phyloP scores from a whole-genome alignment of 2,329 filamentous ascomycete genomes.

The Cordyceps fumosorosea region DNA sequence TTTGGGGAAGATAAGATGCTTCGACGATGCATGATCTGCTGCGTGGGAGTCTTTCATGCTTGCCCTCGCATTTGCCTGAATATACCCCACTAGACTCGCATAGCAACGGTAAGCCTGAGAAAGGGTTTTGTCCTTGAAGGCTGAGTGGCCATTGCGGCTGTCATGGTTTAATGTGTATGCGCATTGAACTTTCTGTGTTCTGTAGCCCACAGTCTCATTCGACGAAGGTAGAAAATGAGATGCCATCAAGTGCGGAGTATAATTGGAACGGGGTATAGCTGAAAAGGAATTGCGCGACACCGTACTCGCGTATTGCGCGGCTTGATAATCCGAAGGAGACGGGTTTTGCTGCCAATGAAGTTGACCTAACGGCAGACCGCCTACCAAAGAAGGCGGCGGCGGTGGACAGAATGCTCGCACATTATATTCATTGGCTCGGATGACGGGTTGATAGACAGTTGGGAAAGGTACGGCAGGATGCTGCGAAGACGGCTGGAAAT shows the following conservation, averaged over 20 bases:
- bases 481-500: not conserved
- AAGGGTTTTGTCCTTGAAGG: constrained; percentile 62
- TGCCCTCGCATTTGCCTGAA: constrained; percentile 53
- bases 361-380: constrained; percentile 26
- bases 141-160: constrained; percentile 17
- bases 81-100: constrained; percentile 59
- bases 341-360: constrained; percentile 17
- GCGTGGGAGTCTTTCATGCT: constrained; percentile 30
- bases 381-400: constrained; percentile 26
- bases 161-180: not conserved
- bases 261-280: not conserved
- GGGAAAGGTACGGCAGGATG: not conserved
- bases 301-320: not conserved
- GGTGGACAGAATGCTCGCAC: constrained; percentile 33
- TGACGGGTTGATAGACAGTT: constrained; percentile 24
- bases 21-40: constrained; percentile 34
- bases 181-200: not conserved
- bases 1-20: constrained; percentile 50
- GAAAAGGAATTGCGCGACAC: not conserved
- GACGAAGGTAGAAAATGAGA: not conserved
- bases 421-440: constrained; percentile 31
- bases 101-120: constrained; percentile 67
- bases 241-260: not conserved
- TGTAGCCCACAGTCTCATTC: not conserved
- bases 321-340: constrained; percentile 5